Conservation (phyloP, 2,329 filamentous ascomycete species). For the Lasiodiplodia hormozganensis region DNA sequence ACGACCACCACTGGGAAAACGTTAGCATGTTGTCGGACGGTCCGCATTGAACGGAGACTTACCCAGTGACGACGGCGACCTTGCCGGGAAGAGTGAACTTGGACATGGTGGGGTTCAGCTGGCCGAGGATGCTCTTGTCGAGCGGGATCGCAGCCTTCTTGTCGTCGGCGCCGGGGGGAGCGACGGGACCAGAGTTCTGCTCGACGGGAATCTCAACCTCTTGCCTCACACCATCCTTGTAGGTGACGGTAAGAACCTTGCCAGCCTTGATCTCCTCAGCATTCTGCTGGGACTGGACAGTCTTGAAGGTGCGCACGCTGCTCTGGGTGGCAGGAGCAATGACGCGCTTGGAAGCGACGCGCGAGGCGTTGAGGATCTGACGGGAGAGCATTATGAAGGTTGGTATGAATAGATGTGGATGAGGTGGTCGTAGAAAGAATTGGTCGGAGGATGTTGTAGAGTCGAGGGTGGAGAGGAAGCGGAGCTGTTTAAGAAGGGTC, state of each 20-base stretch:
- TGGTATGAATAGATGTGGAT: not conserved
- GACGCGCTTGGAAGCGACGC: slow-evolving; percentile 29
- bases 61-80: slow-evolving; percentile 76
- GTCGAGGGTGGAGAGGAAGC: not conserved
- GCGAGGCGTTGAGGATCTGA: slow-evolving; percentile 14
- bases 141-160: slow-evolving; percentile 41
- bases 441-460: not conserved
- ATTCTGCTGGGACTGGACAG: slow-evolving; percentile 22
- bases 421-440: not conserved
- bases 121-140: slow-evolving; percentile 53
- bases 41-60: slow-evolving; percentile 41
- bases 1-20: slow-evolving; percentile 67
- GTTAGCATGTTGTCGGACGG: slow-evolving; percentile 18
- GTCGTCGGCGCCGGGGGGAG: slow-evolving; percentile 41
- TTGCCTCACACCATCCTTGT: slow-evolving; percentile 28
- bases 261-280: slow-evolving; percentile 28
- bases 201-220: slow-evolving; percentile 40
- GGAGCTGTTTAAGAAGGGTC: not conserved
- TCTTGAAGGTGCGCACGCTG: slow-evolving; percentile 28
- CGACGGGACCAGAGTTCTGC: slow-evolving; percentile 41
- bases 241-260: slow-evolving; percentile 29
- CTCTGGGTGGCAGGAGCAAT: slow-evolving; percentile 15
- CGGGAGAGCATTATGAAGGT: slow-evolving; percentile 24
- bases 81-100: slow-evolving; percentile 74
- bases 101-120: slow-evolving; percentile 70